Evolutionary conservation across 2,329 filamentous ascomycete species (phyloP), one percentile per base, ranked within the genome.

Genomic region (Apiospora marii): DNA sequence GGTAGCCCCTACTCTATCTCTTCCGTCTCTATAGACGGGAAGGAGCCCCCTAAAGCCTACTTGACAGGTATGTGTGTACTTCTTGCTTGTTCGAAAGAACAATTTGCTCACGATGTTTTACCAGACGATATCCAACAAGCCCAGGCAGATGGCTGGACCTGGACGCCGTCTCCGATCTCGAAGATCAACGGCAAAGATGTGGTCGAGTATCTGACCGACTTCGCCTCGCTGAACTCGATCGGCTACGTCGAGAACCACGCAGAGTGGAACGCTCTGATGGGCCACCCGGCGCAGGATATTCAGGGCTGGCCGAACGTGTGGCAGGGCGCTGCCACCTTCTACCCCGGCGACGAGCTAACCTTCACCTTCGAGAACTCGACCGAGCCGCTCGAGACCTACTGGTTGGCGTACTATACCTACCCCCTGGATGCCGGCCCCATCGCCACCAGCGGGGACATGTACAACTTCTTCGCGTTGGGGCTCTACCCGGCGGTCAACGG

Each of bases 381-480:
- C 24, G 70, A 68, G 14, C 70, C 68, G 12, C 22, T 71, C 46
- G 53, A 69, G 34, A 73, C 71, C 30, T 61, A n/a, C 6, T 78
- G 73, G 70, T 30, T 76, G 12, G 72, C 75, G 13, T 22, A 74
- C 53, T 73, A 76, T 72, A 73, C 70, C 49, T 69, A 74, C 43
- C 68, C 30, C 7, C 61, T 72, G 1, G 53, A 68, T 44, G 78
- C 78, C 1, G 77, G 77, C 4, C 81, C 82, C 1, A 73, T 85
- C 1, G 80, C 78, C 4, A 85, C 82, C 2, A 82, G 80, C 0
- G 83, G 82, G 1, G 83, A 85, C 72, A 83, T 84, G 70, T 86
- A 83, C 77, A 84, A 85, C 72, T 84, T 82, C 75, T 85, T 85
- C 46, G 84, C 85, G 1, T 70, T 79, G 5, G 78, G 78, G 1